Evolutionary conservation across 768 basidiomycete species (phyloP), one percentile per base, ranked within the genome.

Genomic region (Tephrocybe sp.): DNA sequence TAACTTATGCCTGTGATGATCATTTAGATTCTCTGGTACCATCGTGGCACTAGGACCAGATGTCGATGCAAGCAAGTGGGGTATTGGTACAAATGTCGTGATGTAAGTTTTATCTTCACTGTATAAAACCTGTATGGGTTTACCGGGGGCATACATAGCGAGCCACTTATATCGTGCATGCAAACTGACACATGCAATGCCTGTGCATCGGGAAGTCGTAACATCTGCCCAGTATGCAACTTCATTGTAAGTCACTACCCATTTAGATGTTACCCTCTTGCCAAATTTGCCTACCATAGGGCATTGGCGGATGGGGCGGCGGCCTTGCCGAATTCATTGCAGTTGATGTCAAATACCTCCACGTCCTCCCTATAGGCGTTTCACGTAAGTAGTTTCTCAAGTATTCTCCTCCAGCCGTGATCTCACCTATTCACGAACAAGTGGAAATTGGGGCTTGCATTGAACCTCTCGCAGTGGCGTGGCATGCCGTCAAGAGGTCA

Each of bases 301-400:
- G 73, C 24, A 63, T 72, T 17, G 62, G 67, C 18, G 72, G 70
- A 4, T 63, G 61, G 58, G 74, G 70, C 14, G 78, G 77, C 6
- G 78, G 77, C 1, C 67, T 80, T 17, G 54, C 74, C 0, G 75
- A 78, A 56, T 79, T 68, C 48, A 68, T 76, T 28, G 57, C 62
- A 3, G 62, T 71, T 8, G 68, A 75, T 38, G 61, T 67, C 36
- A 50, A 59, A 34, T 63, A 68, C 45, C 64, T 76, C 2, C 72
- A 77, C 52, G 51, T 64, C 14, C 62, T 80, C 1, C 77, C 76
- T 2, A 59, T 61, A 12, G 58, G 62, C 24, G 62, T 76, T 33
- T 56, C 73, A 1, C 62, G 77, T 76, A 54, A 57, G 72, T 59
- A 3, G 12, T 17, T 5, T 21, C 34, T 8, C 9, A 36, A 14